phyloP scores from a whole-genome alignment of 495 filamentous ascomycete genomes.

The Penicillium verhagenii region DNA sequence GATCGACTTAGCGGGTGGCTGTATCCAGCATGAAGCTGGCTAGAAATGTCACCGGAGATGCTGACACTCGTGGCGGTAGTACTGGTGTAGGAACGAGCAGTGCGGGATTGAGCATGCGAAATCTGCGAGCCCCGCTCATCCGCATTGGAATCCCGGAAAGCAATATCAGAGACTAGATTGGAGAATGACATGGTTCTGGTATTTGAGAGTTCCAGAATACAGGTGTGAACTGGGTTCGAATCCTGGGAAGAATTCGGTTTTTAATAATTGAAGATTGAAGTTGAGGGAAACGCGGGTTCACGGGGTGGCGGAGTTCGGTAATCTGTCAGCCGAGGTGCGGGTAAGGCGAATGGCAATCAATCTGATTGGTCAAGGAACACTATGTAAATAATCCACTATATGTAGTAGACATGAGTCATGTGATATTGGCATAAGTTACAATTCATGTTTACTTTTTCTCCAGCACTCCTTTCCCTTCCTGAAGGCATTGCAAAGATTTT shows the following conservation, averaged over 20 bases:
- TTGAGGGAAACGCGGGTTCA: neutral
- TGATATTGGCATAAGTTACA: too few species aligned
- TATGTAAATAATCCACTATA: too few species aligned
- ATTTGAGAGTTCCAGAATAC: too few species aligned
- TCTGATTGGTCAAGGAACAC: conserved; percentile 20
- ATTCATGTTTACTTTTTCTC: too few species aligned
- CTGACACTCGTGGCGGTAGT: conserved; percentile 92
- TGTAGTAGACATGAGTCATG: too few species aligned
- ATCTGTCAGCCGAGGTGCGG: conserved; percentile 14
- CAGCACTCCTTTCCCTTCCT: too few species aligned
- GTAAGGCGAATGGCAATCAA: conserved; percentile 11
- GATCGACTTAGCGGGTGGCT: conserved; percentile 84
- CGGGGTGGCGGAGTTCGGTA: neutral
- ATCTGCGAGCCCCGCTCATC: conserved; percentile 64
- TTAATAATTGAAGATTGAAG: neutral
- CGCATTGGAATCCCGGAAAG: conserved; percentile 61
- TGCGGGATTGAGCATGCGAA: conserved; percentile 66
- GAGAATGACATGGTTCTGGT: conserved; percentile 81
- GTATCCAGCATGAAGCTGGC: conserved; percentile 93
- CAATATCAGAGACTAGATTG: conserved; percentile 80
- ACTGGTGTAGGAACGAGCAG: conserved; percentile 77
- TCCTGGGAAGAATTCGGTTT: neutral
- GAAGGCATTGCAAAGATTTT: too few species aligned
- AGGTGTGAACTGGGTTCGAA: too few species aligned
- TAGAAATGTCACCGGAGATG: conserved; percentile 88